phyloP scores from a whole-genome alignment of 2,329 filamentous ascomycete genomes.

The Ophiocordyceps camponoti-floridani region DNA sequence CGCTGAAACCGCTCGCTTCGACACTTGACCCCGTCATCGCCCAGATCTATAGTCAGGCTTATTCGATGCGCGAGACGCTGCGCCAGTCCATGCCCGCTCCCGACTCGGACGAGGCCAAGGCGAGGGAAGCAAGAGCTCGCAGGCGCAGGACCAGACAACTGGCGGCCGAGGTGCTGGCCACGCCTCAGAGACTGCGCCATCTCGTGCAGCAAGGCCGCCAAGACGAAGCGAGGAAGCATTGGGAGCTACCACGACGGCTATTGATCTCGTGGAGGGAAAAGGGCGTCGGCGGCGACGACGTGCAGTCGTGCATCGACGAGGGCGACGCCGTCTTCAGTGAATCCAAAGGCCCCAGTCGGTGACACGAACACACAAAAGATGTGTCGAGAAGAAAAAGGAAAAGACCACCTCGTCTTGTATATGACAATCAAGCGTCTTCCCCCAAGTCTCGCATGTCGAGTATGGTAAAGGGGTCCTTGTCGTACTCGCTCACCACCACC shows the following conservation, averaged over 20 bases:
- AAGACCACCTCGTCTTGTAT: background rate
- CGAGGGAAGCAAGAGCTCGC: constrained; percentile 14
- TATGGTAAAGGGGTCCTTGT: constrained; percentile 80
- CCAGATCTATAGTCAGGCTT: constrained; percentile 50
- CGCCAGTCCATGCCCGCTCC: constrained; percentile 28
- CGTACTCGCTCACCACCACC: constrained; percentile 59
- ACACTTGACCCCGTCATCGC: constrained; percentile 57
- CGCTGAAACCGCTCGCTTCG: constrained; percentile 53
- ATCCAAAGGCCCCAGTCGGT: constrained; percentile 4
- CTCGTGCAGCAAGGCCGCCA: constrained; percentile 40
- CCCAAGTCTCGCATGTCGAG: constrained; percentile 29
- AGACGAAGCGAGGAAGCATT: constrained; percentile 40
- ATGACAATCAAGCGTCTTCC: background rate
- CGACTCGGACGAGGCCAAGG: constrained; percentile 18
- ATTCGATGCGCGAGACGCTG: constrained; percentile 32
- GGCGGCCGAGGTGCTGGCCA: constrained; percentile 43
- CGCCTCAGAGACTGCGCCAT: constrained; percentile 37
- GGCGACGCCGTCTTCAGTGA: constrained; percentile 29
- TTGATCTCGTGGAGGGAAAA: constrained; percentile 34
- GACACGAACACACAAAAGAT: background rate
- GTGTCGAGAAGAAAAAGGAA: background rate
- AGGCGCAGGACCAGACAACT: constrained; percentile 30
- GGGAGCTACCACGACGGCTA: constrained; percentile 33
- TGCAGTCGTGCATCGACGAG: constrained; percentile 32
- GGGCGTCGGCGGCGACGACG: constrained; percentile 35